A percentile compares a stretch with the other conserved stretches of the same genome.
phyloP scores from a whole-genome alignment of 371 early-diverging fungal genomes.

The Choanephora cucurbitarum region DNA sequence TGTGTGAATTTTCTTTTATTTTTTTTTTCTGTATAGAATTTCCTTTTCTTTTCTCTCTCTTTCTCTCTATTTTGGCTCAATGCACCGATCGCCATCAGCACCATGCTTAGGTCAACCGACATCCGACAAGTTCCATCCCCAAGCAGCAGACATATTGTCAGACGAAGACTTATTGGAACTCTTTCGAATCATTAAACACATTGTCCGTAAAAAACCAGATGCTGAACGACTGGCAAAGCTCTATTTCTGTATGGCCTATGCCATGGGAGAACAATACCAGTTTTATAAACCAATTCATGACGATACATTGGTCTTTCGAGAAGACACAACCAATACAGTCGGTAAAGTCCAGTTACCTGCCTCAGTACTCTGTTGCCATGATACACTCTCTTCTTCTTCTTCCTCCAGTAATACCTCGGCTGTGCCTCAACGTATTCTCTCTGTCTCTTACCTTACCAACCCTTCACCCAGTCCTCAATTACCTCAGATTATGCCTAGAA shows the following conservation, averaged over 20 bases:
- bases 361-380: slow-evolving; percentile 17
- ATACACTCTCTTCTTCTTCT: background rate
- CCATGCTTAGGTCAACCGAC: slow-evolving; percentile 13
- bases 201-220: slow-evolving; percentile 38
- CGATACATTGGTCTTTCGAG: slow-evolving; percentile 36
- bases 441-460: slow-evolving; percentile 38
- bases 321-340: slow-evolving; percentile 13
- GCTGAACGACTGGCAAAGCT: slow-evolving; percentile 44
- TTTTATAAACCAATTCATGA: slow-evolving; percentile 40
- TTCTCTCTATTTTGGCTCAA: background rate
- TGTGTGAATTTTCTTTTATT: too few species aligned
- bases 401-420: slow-evolving; percentile 5
- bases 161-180: slow-evolving; percentile 50
- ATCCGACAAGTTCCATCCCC: slow-evolving; percentile 25
- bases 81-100: slow-evolving; percentile 7
- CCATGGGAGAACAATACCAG: slow-evolving; percentile 43
- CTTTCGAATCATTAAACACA: slow-evolving; percentile 47
- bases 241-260: slow-evolving; percentile 48
- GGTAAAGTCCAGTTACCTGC: slow-evolving; percentile 19
- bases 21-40: too few species aligned
- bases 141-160: slow-evolving; percentile 50
- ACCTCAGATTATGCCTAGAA: slow-evolving; percentile 2
- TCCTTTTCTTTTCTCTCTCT: too few species aligned
- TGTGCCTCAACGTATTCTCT: slow-evolving; percentile 27
- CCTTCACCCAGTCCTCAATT: slow-evolving; percentile 11